Evolutionary conservation across 139 green algal species (phyloP), one percentile per base, ranked within the genome.

Genomic region (Auxenochlorella pyrenoidosa): DNA sequence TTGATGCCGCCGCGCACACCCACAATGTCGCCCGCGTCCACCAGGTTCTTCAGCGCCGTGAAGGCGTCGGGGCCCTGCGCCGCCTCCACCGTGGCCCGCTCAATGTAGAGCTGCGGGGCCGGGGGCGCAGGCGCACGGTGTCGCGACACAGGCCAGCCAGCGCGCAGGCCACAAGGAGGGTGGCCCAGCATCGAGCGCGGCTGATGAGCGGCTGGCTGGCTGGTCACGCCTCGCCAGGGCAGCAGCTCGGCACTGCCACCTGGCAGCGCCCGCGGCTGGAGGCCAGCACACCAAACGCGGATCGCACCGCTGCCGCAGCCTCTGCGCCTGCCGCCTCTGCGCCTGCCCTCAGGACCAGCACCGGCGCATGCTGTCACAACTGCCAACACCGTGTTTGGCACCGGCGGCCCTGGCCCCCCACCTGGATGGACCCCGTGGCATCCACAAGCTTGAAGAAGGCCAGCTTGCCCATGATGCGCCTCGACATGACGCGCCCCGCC

Each of bases 401-500:
- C 36, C 38, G 8, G 72, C 6, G 22, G 21, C 24, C 21, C 60
- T 59, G 30, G 28, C 21, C 63, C 86, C 98, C 98, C 58, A 99
- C 92, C 93, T 99, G 97, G 19, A 99, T 94, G 34, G 90, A 90
- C 19, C 97, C 97, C 28, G 84, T 91, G 71, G 96, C 96, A 89
- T 99, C 98, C 36, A 91, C 66, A 36, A 99, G 75, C 12, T 87
- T 95, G 30, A 98, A 88, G 91, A 99, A 99, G 0, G 98, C 97
- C 8, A 99, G 94, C 92, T 99, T 99, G 78, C 98, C 98, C 93
- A 99, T 98, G 36, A 98, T 92, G 0, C 98, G 90, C 18, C 95
- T 94, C 16, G 93, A 93, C 90, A 98, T 96, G 1, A 99, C 84
- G 32, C 98, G 93, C 15, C 98, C 98, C 28, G 97, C 95, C 30